phyloP scores from a whole-genome alignment of 73 alveolate genomes.

The Paramecium biaurelia region DNA sequence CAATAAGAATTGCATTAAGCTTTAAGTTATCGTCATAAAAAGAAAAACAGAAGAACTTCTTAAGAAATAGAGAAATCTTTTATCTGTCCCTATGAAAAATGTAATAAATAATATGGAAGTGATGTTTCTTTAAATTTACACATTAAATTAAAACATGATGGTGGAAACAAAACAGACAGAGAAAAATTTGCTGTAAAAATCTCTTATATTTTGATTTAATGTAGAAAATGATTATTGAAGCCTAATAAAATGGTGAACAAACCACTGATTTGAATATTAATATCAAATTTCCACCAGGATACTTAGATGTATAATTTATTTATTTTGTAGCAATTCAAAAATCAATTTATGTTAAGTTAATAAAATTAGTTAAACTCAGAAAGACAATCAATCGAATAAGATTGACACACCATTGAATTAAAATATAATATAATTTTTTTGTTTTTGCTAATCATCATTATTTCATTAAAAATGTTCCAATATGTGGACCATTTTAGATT shows the following conservation, averaged over 20 bases:
- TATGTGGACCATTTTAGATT: neutral
- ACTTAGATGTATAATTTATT: constrained; percentile 29
- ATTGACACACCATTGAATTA: neutral
- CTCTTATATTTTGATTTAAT: neutral
- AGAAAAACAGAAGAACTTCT: constrained; percentile 81
- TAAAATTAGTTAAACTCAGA: neutral
- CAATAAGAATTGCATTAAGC: constrained; percentile 47
- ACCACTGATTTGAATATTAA: constrained; percentile 41
- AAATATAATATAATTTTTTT: neutral
- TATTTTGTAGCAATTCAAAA: neutral
- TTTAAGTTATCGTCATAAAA: constrained; percentile 54
- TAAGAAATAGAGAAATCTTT: constrained; percentile 72
- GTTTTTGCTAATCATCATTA: neutral
- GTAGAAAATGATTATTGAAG: constrained; percentile 53
- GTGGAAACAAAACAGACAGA: constrained; percentile 86
- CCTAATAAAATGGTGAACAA: constrained; percentile 51
- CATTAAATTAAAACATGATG: constrained; percentile 78
- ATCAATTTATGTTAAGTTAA: neutral
- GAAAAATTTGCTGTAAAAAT: constrained; percentile 78
- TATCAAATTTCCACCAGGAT: constrained; percentile 64
- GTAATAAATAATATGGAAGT: constrained; percentile 80
- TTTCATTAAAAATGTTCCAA: neutral
- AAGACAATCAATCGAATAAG: neutral
- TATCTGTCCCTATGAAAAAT: constrained; percentile 74
- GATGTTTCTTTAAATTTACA: constrained; percentile 83